Base-by-base conservation (phyloP, 345 rosid species). In the Toxicodendron radicans region DNA sequence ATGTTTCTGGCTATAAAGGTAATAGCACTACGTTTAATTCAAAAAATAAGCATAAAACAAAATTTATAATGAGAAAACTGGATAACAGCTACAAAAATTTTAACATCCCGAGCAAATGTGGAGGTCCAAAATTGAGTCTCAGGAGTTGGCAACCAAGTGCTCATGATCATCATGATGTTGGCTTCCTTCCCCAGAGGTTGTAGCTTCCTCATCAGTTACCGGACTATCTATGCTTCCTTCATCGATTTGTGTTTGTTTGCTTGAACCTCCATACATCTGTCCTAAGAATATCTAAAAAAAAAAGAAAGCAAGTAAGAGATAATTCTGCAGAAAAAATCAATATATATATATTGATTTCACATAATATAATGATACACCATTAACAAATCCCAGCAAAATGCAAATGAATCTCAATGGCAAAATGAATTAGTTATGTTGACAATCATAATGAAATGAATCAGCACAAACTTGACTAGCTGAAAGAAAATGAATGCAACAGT, bases 111-210 rank as follows among this genome's bases (percentile, higher is more conserved):
- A 27, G 68, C 75, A 43, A 69, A 32, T 10, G 45, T 3, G 48
- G 27, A 64, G 43, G 45, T 79, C 64, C 17, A 72, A 38, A 68
- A 14, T 23, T 30, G 43, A 32, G 4, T 2, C 45, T 54, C 54
- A 85, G 46, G 87, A 85, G 75, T 80, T 82, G 73, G 85, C 87
- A 66, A 79, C 86, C 67, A 79, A 71, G 73, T 73, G 81, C 30
- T 82, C 82, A 66, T 78, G 83, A 77, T 61, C 82, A 68, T 80
- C 84, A 8, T 30, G 67, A 18, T 75, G 82, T 23, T 79, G 80
- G 45, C 65, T 66, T 78, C 79, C 87, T 24, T 75, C 83, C 49
- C 60, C 79, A 11, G 64, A 30, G 24, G 68, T 73, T 27, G 30
- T 27, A 27, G 30, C 61, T 56, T 59, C 80, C 3, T 69, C 73